Evolutionary conservation across 371 early-diverging fungal species (phyloP).

Genomic region (Circinella minor): DNA sequence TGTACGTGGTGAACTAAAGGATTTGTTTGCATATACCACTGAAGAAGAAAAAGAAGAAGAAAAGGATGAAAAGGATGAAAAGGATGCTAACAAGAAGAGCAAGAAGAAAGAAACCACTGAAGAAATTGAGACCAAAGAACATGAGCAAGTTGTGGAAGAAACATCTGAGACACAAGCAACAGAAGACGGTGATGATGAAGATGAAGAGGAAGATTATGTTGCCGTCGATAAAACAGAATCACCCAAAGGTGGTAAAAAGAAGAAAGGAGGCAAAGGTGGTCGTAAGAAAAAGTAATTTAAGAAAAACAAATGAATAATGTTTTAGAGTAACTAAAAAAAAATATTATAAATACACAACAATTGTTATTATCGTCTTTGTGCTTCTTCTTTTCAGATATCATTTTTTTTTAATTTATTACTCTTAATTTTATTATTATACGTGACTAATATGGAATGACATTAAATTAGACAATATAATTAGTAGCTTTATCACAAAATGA

Average conservation of each 20-base stretch:
- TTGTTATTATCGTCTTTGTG: too few relatives aligned
- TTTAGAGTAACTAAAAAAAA: too few relatives aligned
- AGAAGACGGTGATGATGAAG: constrained; percentile 1
- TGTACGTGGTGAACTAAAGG: constrained; percentile 82
- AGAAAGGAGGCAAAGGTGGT: constrained; percentile 11
- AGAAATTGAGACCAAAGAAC: background rate
- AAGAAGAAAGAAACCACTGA: constrained; percentile 7
- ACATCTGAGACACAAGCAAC: constrained; percentile 16
- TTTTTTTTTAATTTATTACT: too few relatives aligned
- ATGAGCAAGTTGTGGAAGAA: constrained; percentile 14
- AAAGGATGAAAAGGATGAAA: constrained; percentile 16
- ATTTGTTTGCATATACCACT: constrained; percentile 80
- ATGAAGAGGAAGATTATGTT: constrained; percentile 12
- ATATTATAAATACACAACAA: too few relatives aligned
- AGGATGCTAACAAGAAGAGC: background rate
- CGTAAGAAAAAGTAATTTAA: constrained; percentile 11
- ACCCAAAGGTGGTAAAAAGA: constrained; percentile 10
- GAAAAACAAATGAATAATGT: too few relatives aligned
- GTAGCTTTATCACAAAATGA: too few relatives aligned
- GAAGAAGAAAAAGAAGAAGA: constrained; percentile 63
- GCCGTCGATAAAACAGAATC: constrained; percentile 6
- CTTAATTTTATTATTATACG: too few relatives aligned
- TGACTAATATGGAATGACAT: too few relatives aligned
- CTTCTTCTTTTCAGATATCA: too few relatives aligned
- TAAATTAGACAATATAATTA: too few relatives aligned